Evolutionary conservation across 2,329 filamentous ascomycete species (phyloP).

Genomic region (Dryadomyces sulphureus): DNA sequence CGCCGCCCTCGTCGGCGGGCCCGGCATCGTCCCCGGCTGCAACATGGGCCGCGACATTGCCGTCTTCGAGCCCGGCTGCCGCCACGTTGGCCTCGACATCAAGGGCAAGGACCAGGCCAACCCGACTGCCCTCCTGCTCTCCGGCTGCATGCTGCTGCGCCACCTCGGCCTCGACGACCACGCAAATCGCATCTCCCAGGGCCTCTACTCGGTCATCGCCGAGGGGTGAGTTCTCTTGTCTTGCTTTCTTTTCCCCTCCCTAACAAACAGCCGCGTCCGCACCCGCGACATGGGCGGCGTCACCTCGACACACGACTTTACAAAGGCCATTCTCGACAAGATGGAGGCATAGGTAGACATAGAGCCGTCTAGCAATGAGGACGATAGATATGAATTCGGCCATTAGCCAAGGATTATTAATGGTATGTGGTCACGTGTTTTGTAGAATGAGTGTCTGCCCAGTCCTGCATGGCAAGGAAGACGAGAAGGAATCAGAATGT

Average conservation of each 20-base stretch:
- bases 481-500: no score
- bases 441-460: no score
- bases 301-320: conserved; percentile 87
- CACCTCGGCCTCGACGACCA: conserved; percentile 96
- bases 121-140: conserved; percentile 89
- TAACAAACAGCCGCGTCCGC: conserved; percentile 57
- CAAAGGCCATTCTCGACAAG: conserved; percentile 81
- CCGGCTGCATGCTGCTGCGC: conserved; percentile 90
- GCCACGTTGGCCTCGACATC: conserved; percentile 98
- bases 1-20: conserved; percentile 89
- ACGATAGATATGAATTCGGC: no score
- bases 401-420: no score
- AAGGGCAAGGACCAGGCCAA: conserved; percentile 99
- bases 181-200: conserved; percentile 94
- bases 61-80: conserved; percentile 97
- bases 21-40: conserved; percentile 93
- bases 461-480: no score
- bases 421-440: no score
- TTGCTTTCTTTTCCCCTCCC: conserved; percentile 11
- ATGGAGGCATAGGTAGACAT: conserved; percentile 48
- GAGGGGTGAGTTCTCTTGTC: conserved; percentile 54
- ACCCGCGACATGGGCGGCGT: conserved; percentile 94
- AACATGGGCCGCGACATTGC: conserved; percentile 99
- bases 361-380: no score
- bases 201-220: conserved; percentile 62